Evolutionary conservation across 2,329 filamentous ascomycete genomes (phyloP).

Genomic region (Hawksworthiomyces lignivorus): DNA sequence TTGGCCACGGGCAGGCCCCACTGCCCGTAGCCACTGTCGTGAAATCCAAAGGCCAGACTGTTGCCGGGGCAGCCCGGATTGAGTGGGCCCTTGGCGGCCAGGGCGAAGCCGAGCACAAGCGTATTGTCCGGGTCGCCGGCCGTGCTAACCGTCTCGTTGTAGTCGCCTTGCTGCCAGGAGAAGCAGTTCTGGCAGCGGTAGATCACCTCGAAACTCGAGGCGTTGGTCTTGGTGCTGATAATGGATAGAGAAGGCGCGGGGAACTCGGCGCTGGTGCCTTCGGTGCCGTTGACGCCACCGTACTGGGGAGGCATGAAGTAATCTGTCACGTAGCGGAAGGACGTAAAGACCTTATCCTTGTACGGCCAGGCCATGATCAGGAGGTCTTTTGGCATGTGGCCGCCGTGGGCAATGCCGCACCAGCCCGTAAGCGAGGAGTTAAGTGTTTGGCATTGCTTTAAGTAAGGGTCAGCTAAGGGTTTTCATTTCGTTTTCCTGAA

Average conservation of each 20-base stretch:
- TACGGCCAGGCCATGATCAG: constrained; percentile 52
- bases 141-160: constrained; percentile 35
- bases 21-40: constrained; percentile 18
- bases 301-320: constrained; percentile 54
- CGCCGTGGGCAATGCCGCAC: constrained; percentile 49
- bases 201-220: constrained; percentile 52
- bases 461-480: neutral
- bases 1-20: constrained; percentile 10
- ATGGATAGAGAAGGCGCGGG: constrained; percentile 36
- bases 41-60: constrained; percentile 10
- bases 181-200: constrained; percentile 56
- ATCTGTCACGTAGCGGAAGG: constrained; percentile 49
- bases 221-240: constrained; percentile 49
- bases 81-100: constrained; percentile 29
- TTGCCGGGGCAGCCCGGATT: constrained; percentile 9
- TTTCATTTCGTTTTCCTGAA: no score
- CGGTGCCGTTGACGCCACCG: constrained; percentile 26
- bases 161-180: constrained; percentile 41
- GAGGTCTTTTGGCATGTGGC: constrained; percentile 49
- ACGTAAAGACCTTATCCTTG: constrained; percentile 45
- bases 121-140: constrained; percentile 23
- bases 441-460: constrained; percentile 36
- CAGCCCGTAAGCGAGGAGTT: constrained; percentile 42
- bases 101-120: constrained; percentile 49
- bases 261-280: constrained; percentile 5